Evolutionary conservation across 2,329 filamentous ascomycete species (phyloP), one percentile per base, ranked within the genome.

Genomic region (Leptographium wingfieldii): DNA sequence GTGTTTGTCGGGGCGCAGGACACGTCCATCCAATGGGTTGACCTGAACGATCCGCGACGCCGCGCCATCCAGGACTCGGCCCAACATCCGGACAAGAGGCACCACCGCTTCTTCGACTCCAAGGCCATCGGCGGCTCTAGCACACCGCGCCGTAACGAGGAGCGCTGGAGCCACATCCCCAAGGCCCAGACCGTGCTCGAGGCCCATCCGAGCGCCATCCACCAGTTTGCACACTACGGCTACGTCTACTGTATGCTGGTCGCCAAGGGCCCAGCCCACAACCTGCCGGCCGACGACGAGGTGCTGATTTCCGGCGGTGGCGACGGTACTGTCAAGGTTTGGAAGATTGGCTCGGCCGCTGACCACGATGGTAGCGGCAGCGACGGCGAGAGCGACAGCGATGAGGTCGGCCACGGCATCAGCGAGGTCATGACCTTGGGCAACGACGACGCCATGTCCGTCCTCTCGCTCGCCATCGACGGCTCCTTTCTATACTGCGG

Each of bases 241-340:
- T 97, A 96, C 70, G 85, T 99, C 0, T 96, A 96, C 71, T 95
- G 91, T 71, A 97, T 97, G 92, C 79, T 95, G 5, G 79, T 99
- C 61, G 85, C 90, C 0, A 84, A 82, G 62, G 89, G 88, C 0
- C 79, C 80, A 0, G 83, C 80, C 0, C 77, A 83, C 1, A 79
- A 90, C 7, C 80, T 90, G 4, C 86, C 86, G 7, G 77, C 82
- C 0, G 84, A 89, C 1, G 84, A 87, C 31, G 92, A 97, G 66
- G 84, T 95, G 1, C 72, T 99, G 46, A 83, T 99, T 38, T 95
- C 92, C 0, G 94, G 92, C 10, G 92, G 90, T 43, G 95, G 94
- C 38, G 94, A 97, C 69, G 95, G 94, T 0, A 89, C 88, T 0
- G 92, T 99, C 69, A 95, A 96, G 72, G 72, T 97, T n/a, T 99